Percentiles rank a stretch among this genome's conserved stretches.
phyloP scores from a whole-genome alignment of 75 land plant species.

The Picea glauca region DNA sequence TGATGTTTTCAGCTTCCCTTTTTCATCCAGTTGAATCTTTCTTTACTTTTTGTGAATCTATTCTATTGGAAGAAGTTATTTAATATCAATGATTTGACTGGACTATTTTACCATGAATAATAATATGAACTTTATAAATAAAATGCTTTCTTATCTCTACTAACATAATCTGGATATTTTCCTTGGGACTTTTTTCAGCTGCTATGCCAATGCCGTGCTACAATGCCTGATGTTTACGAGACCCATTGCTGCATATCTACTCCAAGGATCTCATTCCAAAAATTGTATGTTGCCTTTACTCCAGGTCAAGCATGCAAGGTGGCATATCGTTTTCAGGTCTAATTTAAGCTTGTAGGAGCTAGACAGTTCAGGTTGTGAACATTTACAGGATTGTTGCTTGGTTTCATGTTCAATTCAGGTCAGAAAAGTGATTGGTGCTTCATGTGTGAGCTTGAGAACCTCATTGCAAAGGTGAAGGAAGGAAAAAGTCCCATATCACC shows the following conservation, averaged over 20 bases:
- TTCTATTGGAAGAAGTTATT: neutral
- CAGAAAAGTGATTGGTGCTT: slow-evolving; percentile 66
- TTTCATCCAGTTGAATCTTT: neutral
- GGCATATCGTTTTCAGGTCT: neutral
- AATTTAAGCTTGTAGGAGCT: neutral
- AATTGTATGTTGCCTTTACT: slow-evolving; percentile 28
- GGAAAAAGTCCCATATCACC: slow-evolving; percentile 53
- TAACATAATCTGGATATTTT: neutral
- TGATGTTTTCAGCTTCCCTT: neutral
- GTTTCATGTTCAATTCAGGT: slow-evolving; percentile 32
- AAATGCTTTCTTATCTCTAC: neutral
- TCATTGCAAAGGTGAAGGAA: slow-evolving; percentile 40
- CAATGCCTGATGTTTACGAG: slow-evolving; percentile 84
- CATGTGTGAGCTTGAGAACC: slow-evolving; percentile 78
- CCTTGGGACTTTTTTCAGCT: slow-evolving; percentile 51
- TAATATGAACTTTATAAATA: neutral
- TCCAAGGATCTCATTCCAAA: slow-evolving; percentile 61
- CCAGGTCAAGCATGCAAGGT: neutral
- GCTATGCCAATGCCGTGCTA: slow-evolving; percentile 94
- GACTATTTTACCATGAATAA: neutral
- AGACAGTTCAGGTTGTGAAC: neutral
- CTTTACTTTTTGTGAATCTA: neutral
- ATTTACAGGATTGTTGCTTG: slow-evolving; percentile 5
- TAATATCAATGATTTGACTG: neutral
- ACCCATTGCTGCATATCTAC: slow-evolving; percentile 74